A percentile compares a stretch with the other conserved stretches of the same genome.
Conservation (phyloP, 257 asterid species). For the Phtheirospermum japonicum region DNA sequence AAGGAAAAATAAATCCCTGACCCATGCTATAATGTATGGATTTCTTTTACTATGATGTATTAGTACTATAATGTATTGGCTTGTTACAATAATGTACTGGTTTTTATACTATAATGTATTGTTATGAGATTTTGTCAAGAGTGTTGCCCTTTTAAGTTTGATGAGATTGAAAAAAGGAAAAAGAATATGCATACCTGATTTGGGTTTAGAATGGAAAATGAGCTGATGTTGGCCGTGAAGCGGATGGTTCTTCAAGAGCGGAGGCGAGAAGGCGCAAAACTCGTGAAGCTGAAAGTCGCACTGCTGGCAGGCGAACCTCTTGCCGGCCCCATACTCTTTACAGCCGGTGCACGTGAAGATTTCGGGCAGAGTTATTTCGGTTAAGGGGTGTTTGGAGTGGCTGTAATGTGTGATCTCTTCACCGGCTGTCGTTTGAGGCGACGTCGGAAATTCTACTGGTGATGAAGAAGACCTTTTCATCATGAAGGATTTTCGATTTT, state of each 20-base stretch:
- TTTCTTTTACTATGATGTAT: no score
- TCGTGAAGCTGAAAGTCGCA: conserved; percentile 81
- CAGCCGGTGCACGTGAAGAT: conserved; percentile 67
- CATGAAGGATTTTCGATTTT: background rate
- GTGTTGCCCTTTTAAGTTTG: background rate
- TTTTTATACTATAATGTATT: no score
- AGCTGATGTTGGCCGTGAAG: conserved; percentile 84
- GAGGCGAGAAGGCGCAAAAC: conserved; percentile 65
- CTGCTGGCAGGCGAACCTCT: conserved; percentile 58
- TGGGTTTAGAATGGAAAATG: conserved; percentile 63
- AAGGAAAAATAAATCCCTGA: no score
- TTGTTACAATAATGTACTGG: no score
- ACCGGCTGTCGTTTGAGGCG: conserved; percentile 42
- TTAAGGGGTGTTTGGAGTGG: conserved; percentile 70
- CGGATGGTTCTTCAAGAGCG: conserved; percentile 54
- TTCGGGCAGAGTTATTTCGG: conserved; percentile 40
- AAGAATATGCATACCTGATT: conserved; percentile 35
- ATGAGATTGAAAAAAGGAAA: background rate
- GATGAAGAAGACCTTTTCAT: conserved; percentile 33
- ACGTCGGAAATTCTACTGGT: conserved; percentile 46
- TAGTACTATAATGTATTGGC: no score
- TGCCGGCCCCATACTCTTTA: conserved; percentile 77
- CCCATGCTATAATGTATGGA: no score
- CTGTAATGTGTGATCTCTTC: conserved; percentile 52
- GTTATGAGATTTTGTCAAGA: no score